Evolutionary conservation across 73 alveolate species (phyloP), one percentile per base, ranked within the genome.

Genomic region (Tetrahymena borealis): DNA sequence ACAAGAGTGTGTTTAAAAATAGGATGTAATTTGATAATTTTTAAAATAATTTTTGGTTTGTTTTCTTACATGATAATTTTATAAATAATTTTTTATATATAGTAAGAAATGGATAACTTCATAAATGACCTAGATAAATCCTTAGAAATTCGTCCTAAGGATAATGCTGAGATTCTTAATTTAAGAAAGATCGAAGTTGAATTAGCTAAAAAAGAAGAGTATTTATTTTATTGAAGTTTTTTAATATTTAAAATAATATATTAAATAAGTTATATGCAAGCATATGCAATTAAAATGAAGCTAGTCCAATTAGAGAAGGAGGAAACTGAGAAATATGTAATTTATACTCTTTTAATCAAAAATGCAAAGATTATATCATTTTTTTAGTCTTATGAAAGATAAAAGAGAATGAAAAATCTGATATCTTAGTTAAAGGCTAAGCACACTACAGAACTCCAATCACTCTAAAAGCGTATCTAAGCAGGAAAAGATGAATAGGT

Each of bases 121-220:
- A 39, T 94, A 24, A 40, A 39, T 1, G 92, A 91, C 31, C 91
- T 43, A 18, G 95, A 95, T 39, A 16, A 91, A 39, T 91, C 41
- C 18, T 35, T 95, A 33, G 93, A 93, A 15, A 37, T 39, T 33
- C 78, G 41, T 36, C 94, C 41, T 79, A 95, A 95, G 41, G 94
- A 95, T n/a, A 85, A 94, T 33, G 42, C 96, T 13, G 97, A 95
- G 39, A 78, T 95, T n/a, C 90, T 95, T 78, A 94, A 94, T 91
- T 38, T 95, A 31, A 41, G 94, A 90, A 78, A 90, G 39, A 94
- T 93, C 28, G 91, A 95, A 85, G 92, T 90, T 33, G 92, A 95
- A 36, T 91, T 95, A 16, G 97, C 96, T 40, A 93, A 91, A 78
- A 94, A 93, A 78, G 78, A 95, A 90, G 97, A 95, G 91, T 94